phyloP scores from a whole-genome alignment of 306 rosid species.

The Inga oerstediana region DNA sequence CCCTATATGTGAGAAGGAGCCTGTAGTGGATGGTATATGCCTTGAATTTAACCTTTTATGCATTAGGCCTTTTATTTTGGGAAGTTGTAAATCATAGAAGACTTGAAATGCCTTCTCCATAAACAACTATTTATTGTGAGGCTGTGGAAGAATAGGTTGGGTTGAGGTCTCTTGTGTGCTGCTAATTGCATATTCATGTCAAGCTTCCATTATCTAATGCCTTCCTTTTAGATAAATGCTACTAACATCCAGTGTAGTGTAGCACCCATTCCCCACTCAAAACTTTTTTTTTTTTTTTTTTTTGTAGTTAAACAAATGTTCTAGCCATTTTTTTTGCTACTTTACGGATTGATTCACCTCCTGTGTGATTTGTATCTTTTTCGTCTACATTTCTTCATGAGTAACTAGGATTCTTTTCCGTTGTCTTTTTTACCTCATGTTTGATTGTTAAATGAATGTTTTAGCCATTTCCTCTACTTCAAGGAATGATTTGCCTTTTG shows the following conservation, averaged over 20 bases:
- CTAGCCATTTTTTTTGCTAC: background rate
- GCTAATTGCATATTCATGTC: background rate
- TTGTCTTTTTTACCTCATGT: background rate
- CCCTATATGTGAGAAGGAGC: background rate
- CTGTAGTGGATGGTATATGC: slow-evolving; percentile 9
- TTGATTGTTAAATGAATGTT: background rate
- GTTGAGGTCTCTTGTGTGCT: background rate
- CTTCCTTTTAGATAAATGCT: background rate
- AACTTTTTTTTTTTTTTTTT: background rate
- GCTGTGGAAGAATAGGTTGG: background rate
- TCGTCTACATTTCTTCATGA: background rate
- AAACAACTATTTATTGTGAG: background rate
- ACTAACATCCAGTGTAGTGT: background rate
- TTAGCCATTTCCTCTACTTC: background rate
- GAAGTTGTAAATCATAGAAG: background rate
- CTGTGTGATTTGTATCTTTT: no score
- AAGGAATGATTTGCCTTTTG: background rate
- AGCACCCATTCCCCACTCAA: background rate
- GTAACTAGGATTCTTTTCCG: background rate
- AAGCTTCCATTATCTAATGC: background rate
- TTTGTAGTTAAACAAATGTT: background rate
- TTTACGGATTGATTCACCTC: background rate
- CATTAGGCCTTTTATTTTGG: background rate
- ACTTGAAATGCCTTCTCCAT: background rate
- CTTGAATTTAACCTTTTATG: background rate